Conservation (phyloP, 108 stramenopile species). For the Fistulifera solaris region DNA sequence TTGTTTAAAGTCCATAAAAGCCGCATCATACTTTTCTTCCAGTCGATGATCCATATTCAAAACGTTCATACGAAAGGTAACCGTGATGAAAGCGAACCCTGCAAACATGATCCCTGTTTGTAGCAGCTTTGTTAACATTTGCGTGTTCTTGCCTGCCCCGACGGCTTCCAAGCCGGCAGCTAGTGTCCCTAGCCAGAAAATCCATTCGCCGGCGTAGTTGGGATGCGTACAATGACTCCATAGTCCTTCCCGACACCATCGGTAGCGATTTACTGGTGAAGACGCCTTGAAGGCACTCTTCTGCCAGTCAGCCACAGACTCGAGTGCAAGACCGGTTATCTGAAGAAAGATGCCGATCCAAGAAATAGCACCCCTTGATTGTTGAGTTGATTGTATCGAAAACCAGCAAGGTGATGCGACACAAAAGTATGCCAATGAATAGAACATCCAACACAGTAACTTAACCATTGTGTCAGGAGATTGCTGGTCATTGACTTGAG, state of each 20-base stretch:
- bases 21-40: too few species aligned
- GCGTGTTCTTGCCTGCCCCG: neutral
- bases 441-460: neutral
- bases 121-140: neutral
- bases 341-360: conserved; percentile 14
- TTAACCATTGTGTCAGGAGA: conserved; percentile 1
- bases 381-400: neutral
- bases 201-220: conserved; percentile 50
- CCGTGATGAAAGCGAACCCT: conserved; percentile 3
- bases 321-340: conserved; percentile 30
- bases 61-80: neutral
- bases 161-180: conserved; percentile 11
- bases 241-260: conserved; percentile 47
- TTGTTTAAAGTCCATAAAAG: too few species aligned
- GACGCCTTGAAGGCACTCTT: conserved; percentile 37
- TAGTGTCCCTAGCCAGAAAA: conserved; percentile 51
- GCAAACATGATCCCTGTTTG: neutral
- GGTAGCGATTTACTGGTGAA: conserved; percentile 20
- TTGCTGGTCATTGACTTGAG: neutral
- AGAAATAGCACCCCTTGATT: neutral
- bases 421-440: conserved; percentile 2
- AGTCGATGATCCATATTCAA: neutral
- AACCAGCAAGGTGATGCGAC: neutral
- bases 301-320: conserved; percentile 49
- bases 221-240: conserved; percentile 44